Evolutionary conservation across 257 asterid genomes (phyloP).

Genomic region (Verbena officinalis): DNA sequence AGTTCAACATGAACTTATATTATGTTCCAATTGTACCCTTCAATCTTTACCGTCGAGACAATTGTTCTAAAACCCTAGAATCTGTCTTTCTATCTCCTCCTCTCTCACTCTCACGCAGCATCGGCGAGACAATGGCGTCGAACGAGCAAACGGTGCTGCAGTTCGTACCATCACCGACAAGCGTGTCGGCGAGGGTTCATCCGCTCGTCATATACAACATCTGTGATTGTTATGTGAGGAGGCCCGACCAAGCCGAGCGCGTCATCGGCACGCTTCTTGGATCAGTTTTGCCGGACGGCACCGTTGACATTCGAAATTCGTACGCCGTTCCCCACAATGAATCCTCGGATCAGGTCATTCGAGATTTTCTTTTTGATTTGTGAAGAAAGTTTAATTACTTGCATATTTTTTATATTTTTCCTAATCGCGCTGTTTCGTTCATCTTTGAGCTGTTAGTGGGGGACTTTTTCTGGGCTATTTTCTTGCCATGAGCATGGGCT

Average conservation of each 20-base stretch:
- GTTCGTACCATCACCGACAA: conserved; percentile 54
- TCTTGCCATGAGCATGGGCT: no score
- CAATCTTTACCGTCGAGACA: no score
- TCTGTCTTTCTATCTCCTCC: not conserved
- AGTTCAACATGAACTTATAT: no score
- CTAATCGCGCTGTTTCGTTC: no score
- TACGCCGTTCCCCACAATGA: conserved; percentile 95
- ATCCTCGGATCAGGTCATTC: conserved; percentile 80
- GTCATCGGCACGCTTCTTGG: conserved; percentile 95
- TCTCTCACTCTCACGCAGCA: not conserved
- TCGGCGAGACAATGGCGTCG: conserved; percentile 42
- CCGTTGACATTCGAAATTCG: conserved; percentile 82
- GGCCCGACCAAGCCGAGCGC: conserved; percentile 94
- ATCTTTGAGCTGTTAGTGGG: no score
- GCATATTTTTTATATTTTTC: no score
- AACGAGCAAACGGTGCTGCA: conserved; percentile 67
- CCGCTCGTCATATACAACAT: conserved; percentile 87
- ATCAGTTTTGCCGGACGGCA: conserved; percentile 86
- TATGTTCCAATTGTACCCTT: no score
- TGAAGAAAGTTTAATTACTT: not conserved
- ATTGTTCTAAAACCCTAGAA: conserved; percentile 23
- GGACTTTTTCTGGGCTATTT: no score
- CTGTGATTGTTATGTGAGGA: conserved; percentile 80
- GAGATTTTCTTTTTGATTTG: not conserved
- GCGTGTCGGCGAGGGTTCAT: conserved; percentile 72